phyloP scores from a whole-genome alignment of 768 basidiomycete species.

The Mycena amicta region DNA sequence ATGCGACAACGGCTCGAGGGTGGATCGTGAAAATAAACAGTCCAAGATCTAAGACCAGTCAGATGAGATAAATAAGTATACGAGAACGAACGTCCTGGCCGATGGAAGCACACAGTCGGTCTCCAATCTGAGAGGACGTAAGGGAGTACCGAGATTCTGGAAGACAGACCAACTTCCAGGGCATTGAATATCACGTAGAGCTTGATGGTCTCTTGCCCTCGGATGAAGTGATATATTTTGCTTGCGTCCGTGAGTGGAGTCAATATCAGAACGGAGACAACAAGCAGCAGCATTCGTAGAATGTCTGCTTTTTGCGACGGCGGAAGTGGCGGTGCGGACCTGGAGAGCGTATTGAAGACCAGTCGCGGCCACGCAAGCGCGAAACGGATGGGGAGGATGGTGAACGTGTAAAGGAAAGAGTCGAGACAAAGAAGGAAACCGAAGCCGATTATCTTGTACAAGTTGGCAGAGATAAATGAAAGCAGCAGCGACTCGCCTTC shows the following conservation, averaged over 20 bases:
- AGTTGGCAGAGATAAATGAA: background rate
- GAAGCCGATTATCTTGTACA: slow-evolving; percentile 78
- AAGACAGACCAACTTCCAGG: slow-evolving; percentile 70
- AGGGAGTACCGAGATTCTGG: slow-evolving; percentile 8
- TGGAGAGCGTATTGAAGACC: slow-evolving; percentile 49
- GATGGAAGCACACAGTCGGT: slow-evolving; percentile 91
- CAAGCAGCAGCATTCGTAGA: slow-evolving; percentile 75
- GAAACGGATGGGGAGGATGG: slow-evolving; percentile 92
- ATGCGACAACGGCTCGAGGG: slow-evolving; percentile 73
- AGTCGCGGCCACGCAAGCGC: slow-evolving; percentile 63
- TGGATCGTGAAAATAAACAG: slow-evolving; percentile 92
- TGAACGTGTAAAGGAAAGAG: slow-evolving; percentile 97
- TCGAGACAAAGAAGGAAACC: slow-evolving; percentile 94
- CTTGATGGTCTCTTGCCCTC: slow-evolving; percentile 98
- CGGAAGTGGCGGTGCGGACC: slow-evolving; percentile 61
- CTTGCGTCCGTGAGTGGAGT: slow-evolving; percentile 89
- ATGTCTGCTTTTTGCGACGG: slow-evolving; percentile 93
- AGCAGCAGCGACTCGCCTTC: slow-evolving; percentile 57
- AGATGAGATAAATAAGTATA: background rate
- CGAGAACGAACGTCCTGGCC: slow-evolving; percentile 69
- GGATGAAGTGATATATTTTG: slow-evolving; percentile 96
- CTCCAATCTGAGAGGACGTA: slow-evolving; percentile 73
- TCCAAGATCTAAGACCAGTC: slow-evolving; percentile 63
- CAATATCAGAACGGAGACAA: slow-evolving; percentile 72
- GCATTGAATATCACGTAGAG: slow-evolving; percentile 99